A percentile compares a stretch with the other conserved stretches of the same genome.
These are phyloP conservation scores for Narthecium ossifragum DNA, from an alignment of 106 monocot species.

Conservation along the genomic window DNA sequence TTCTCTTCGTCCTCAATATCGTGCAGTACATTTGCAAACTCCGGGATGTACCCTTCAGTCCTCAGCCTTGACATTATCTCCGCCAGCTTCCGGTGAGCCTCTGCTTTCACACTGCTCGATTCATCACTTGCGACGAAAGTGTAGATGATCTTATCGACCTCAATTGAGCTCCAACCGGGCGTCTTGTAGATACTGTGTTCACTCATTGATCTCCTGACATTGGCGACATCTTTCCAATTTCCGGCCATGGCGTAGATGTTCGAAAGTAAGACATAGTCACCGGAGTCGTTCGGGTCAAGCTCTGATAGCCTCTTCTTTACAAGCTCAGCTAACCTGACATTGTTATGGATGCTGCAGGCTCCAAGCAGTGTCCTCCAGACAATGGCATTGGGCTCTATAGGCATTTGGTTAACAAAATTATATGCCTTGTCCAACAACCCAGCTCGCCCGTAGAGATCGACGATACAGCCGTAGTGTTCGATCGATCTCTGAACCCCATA, in stretches of 20 bases:
- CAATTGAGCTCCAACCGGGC: conserved; percentile 68
- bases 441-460: conserved; percentile 62
- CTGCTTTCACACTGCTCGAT: conserved; percentile 9
- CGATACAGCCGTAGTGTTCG: conserved; percentile 75
- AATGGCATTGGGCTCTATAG: conserved; percentile 39
- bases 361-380: conserved; percentile 74
- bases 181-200: conserved; percentile 27
- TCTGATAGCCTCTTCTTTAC: conserved; percentile 34
- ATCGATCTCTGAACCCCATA: conserved; percentile 35
- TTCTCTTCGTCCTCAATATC: conserved; percentile 63
- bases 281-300: conserved; percentile 43
- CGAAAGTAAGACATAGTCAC: conserved; percentile 45
- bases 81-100: conserved; percentile 26
- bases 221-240: conserved; percentile 49
- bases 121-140: conserved; percentile 32
- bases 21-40: conserved; percentile 34
- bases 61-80: conserved; percentile 37
- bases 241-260: conserved; percentile 49
- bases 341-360: conserved; percentile 62
- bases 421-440: conserved; percentile 63
- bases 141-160: conserved; percentile 33
- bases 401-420: conserved; percentile 37
- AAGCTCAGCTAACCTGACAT: conserved; percentile 39
- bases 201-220: conserved; percentile 39
- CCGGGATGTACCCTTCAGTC: conserved; percentile 34